These are phyloP conservation scores for Diplodia sapinea DNA, from an alignment of 2,329 filamentous ascomycete genomes.

Conservation along the genomic window DNA sequence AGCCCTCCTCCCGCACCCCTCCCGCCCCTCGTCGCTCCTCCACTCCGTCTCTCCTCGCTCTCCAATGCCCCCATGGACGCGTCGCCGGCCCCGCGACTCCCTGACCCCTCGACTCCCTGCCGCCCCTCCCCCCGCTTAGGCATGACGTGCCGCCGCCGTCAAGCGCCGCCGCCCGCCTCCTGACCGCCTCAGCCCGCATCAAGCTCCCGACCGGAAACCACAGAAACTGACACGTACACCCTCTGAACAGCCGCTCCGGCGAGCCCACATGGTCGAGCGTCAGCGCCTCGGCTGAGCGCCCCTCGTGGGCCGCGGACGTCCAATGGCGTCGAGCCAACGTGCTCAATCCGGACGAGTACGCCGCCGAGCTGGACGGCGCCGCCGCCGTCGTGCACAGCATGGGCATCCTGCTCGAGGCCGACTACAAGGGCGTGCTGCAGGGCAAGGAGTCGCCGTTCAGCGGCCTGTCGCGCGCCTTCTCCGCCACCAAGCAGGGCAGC, in stretches of 20 bases:
- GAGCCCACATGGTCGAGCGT: conserved; percentile 84
- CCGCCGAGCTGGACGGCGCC: conserved; percentile 73
- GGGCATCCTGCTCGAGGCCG: conserved; percentile 94
- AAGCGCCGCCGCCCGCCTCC: conserved; percentile 19
- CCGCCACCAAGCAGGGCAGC: conserved; percentile 64
- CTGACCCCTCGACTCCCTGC: conserved; percentile 19
- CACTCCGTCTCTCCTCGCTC: conserved; percentile 31
- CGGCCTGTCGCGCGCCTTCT: conserved; percentile 80
- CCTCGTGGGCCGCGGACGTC: conserved; percentile 81
- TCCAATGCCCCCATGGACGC: conserved; percentile 31
- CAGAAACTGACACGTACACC: conserved; percentile 18
- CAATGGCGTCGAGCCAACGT: conserved; percentile 90
- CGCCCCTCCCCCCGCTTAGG: conserved; percentile 10
- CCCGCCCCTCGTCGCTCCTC: conserved; percentile 1
- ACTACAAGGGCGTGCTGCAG: conserved; percentile 91
- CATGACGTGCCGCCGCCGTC: conserved; percentile 27
- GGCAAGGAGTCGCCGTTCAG: conserved; percentile 82
- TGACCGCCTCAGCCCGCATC: conserved; percentile 24
- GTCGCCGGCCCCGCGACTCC: conserved; percentile 26
- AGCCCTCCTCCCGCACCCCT: conserved; percentile 18
- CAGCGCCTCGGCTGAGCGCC: conserved; percentile 71
- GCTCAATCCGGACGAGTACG: conserved; percentile 80
- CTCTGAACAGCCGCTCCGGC: conserved; percentile 75
- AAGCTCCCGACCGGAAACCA: neutral
- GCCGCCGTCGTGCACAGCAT: conserved; percentile 91